Evolutionary conservation across 345 rosid genomes (phyloP).

Genomic region (Lepidium aucheri): DNA sequence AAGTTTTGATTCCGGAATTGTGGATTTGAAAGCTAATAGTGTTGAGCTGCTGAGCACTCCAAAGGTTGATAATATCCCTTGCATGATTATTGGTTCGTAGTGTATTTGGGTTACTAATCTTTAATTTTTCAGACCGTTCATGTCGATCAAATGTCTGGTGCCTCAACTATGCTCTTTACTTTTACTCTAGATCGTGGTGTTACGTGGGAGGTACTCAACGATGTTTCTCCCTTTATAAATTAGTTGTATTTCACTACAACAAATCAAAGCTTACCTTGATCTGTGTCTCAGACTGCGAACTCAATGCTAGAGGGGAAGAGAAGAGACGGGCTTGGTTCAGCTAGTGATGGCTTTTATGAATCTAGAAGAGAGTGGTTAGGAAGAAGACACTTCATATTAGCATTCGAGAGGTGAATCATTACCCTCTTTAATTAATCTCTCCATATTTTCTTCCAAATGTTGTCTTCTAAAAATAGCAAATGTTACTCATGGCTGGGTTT

Average conservation of each 20-base stretch:
- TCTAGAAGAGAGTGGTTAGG: slow-evolving; percentile 98
- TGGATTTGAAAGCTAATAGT: slow-evolving; percentile 86
- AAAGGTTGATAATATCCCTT: slow-evolving; percentile 48
- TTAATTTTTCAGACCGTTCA: slow-evolving; percentile 65
- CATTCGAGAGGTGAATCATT: slow-evolving; percentile 74
- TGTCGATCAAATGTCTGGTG: slow-evolving; percentile 94
- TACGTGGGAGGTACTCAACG: slow-evolving; percentile 74
- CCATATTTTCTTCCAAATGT: background rate
- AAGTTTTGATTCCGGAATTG: slow-evolving; percentile 88
- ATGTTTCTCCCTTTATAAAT: background rate
- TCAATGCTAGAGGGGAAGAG: slow-evolving; percentile 66
- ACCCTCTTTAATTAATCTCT: background rate
- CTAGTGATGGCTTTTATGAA: slow-evolving; percentile 88
- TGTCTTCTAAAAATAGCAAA: background rate
- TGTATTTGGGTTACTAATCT: slow-evolving; percentile 17
- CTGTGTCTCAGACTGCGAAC: slow-evolving; percentile 58
- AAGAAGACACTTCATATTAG: slow-evolving; percentile 78
- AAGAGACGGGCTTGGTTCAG: slow-evolving; percentile 75
- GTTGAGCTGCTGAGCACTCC: slow-evolving; percentile 77
- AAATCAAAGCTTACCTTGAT: slow-evolving; percentile 9
- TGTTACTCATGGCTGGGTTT: slow-evolving; percentile 8
- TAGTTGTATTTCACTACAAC: background rate
- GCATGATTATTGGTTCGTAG: slow-evolving; percentile 4
- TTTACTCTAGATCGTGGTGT: slow-evolving; percentile 90
- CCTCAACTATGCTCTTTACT: slow-evolving; percentile 80